phyloP scores from a whole-genome alignment of 257 asterid species.

The Lycium ferocissimum region DNA sequence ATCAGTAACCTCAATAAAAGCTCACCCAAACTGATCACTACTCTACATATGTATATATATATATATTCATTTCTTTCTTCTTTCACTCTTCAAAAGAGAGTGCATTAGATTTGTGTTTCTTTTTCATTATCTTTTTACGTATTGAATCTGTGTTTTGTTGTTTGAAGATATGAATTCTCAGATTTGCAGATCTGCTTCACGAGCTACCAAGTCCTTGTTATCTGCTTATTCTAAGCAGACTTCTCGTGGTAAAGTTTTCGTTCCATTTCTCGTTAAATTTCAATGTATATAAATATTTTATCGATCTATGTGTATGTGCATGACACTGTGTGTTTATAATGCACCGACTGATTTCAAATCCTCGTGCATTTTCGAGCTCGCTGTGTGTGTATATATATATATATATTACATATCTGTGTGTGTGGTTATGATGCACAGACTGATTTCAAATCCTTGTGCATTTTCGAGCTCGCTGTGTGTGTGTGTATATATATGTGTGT shows the following conservation, averaged over 20 bases:
- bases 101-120: not conserved
- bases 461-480: not conserved
- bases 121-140: not conserved
- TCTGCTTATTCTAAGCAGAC: constrained; percentile 77
- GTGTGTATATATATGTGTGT: not conserved
- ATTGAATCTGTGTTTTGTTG: not conserved
- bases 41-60: too few relatives aligned
- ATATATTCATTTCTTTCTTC: not conserved
- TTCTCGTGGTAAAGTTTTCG: constrained; percentile 58
- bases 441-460: not conserved
- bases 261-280: not conserved
- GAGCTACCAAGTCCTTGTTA: constrained; percentile 61
- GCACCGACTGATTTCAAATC: not conserved
- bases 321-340: not conserved
- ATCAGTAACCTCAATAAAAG: not conserved
- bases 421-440: not conserved
- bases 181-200: constrained; percentile 70
- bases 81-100: constrained; percentile 2
- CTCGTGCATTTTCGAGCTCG: not conserved
- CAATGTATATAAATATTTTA: not conserved
- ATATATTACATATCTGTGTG: not conserved
- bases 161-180: constrained; percentile 73
- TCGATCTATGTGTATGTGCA: not conserved
- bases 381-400: too few relatives aligned
- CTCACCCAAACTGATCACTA: not conserved